Base-by-base conservation (phyloP, 257 asterid genomes). In the Nicotiana attenuata region DNA sequence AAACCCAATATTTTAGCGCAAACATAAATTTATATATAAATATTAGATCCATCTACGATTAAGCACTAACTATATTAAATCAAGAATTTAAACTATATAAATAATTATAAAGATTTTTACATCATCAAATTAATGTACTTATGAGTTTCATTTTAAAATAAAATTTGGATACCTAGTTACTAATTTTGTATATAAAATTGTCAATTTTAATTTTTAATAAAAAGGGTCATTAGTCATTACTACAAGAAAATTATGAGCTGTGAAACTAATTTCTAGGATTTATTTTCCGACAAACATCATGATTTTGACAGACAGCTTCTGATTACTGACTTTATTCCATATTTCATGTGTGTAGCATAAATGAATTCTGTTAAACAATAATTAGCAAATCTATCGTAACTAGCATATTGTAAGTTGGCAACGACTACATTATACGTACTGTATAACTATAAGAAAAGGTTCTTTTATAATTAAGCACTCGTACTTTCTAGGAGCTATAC, bases 401-500 rank as follows among this genome's bases (percentile, higher is more conserved):
- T 45, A 47, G 61, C 50, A 1, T 73, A 73, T 73, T 47, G 20
- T 22, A 73, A 73, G 60, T 78, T 60, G 82, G 82, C 71, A 78
- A 29, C n/a, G 29, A 77, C 56, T 81, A 66, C 83, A 87, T 89
- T 82, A 87, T 85, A 81, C 82, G 82, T 79, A 33, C 76, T 69
- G 11, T 5, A 29, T 28, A 65, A 81, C 52, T 80, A 65, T 78
- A 47, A 19, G 60, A 55, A 78, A 67, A 65, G 82, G 61, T 76
- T 80, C 67, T 85, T 84, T 77, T 24, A 76, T 28, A n/a, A n/a
- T n/a, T 69, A 71, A 78, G 80, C 82, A 80, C 83, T 60, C 80
- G 82, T 84, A 83, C 82, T 88, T 86, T 69, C 55, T 82, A 83
- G 81, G 86, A 81, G 61, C 87, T 65, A 81, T 76, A 53, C 82